Percentiles rank a stretch among this genome's conserved stretches.
Evolutionary conservation across 2,329 filamentous ascomycete species (phyloP).

Genomic region (Fusarium nodosum): DNA sequence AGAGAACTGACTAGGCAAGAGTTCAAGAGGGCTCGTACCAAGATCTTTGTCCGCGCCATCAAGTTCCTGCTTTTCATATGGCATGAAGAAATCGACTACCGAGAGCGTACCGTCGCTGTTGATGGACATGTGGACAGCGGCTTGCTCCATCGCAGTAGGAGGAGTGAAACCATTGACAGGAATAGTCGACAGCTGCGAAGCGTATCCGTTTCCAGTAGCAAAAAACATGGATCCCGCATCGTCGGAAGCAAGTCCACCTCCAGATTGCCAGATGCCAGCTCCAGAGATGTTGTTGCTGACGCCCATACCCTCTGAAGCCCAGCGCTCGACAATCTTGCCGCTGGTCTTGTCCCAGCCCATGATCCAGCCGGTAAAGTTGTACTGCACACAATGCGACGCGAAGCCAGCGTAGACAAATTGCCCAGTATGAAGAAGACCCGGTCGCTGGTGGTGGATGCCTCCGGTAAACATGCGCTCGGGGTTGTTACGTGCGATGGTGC

Average conservation of each 20-base stretch:
- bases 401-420: slow-evolving; percentile 66
- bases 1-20: slow-evolving; percentile 58
- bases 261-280: slow-evolving; percentile 61
- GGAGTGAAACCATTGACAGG: slow-evolving; percentile 57
- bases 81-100: slow-evolving; percentile 67
- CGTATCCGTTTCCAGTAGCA: slow-evolving; percentile 59
- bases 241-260: slow-evolving; percentile 58
- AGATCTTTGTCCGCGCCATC: slow-evolving; percentile 66
- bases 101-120: slow-evolving; percentile 59
- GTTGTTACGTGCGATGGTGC: slow-evolving; percentile 61
- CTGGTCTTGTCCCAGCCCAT: slow-evolving; percentile 62
- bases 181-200: slow-evolving; percentile 55
- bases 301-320: slow-evolving; percentile 58
- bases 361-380: slow-evolving; percentile 68
- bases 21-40: slow-evolving; percentile 61
- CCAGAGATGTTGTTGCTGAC: slow-evolving; percentile 56
- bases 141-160: slow-evolving; percentile 60
- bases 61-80: slow-evolving; percentile 64
- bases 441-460: slow-evolving; percentile 66
- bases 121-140: slow-evolving; percentile 60
- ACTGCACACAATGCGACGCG: slow-evolving; percentile 68
- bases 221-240: slow-evolving; percentile 57
- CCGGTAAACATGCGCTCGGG: slow-evolving; percentile 63
- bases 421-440: slow-evolving; percentile 61
- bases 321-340: slow-evolving; percentile 56